Evolutionary conservation across 2,329 filamentous ascomycete genomes (phyloP), one percentile per base, ranked within the genome.

Genomic region (Aspergillus caelatus): DNA sequence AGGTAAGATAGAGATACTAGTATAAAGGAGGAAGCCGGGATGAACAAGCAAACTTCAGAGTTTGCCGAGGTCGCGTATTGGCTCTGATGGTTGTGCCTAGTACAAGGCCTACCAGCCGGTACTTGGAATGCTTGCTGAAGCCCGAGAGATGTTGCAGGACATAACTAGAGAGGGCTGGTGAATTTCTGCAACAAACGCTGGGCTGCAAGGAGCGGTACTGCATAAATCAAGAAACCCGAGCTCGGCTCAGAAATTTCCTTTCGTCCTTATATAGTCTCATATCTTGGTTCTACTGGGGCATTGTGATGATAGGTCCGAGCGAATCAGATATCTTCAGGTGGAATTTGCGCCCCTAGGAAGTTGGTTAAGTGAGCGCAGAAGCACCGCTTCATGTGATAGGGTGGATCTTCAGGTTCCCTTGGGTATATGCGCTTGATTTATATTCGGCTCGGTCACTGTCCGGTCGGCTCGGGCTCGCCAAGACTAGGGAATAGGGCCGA

Each of bases 271-370:
- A 26, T 26, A 8, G 45, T 6, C 46, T 19, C 26, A 11, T 1
- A 16, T 30, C 4, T 5, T 5, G 4, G 46, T n/a, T 50, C 23
- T 30, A 9, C 46, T 5, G 4, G 3, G 2, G 26, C 8, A 12
- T 2, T 5, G 4, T 2, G n/a, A 0, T 21, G n/a, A 23, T 46
- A 2, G 11, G 1, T 23, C n/a, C 1, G 0, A 21, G 21, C n/a
- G n/a, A 46, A 46, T 46, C n/a, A 23, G 43, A n/a, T 4, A 14
- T 23, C n/a, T 21, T 14, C 21, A 1, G 9, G n/a, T 45, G 43
- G 4, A 23, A 45, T 23, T 3, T 45, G 43, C 43, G n/a, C 10
- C 43, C 43, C n/a, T 23, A 1, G 43, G n/a, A 21, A 6, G n/a
- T 23, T 30, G 26, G 46, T 11, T 48, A 23, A 23, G 21, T 3